Evolutionary conservation across 768 basidiomycete genomes (phyloP), one percentile per base, ranked within the genome.

Genomic region (Russula sp.): DNA sequence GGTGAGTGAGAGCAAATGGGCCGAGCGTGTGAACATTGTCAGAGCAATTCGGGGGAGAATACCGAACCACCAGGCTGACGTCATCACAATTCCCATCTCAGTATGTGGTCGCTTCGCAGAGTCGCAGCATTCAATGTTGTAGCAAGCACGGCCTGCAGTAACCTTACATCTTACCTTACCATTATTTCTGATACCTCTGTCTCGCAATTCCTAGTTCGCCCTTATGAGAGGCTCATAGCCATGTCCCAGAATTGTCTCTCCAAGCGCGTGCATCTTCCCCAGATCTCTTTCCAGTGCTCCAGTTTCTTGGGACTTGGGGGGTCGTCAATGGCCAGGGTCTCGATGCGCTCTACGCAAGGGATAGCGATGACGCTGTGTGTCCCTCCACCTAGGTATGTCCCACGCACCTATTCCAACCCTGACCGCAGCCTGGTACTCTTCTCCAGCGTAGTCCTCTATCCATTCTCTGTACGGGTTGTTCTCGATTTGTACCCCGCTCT

Each of bases 161-260:
- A 29, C 25, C 25, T 29, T 29, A 29, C 25, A 29, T 29, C 25
- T 29, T 29, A 29, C 25, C 25, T 29, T 29, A 29, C 25, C 25
- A 29, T 46, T 22, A 46, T 22, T 13, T 41, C 39, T 4, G 8
- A 22, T 52, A 58, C 29, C 59, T 41, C 34, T 32, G 16, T 43
- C 39, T 57, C 18, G 18, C 43, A 18, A 14, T 34, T 36, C 10
- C 7, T 7, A 16, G 29, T 52, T 52, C 34, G 53, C 47, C 34
- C 34, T 59, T 50, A 67, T n/a, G 65, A 66, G 11, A 56, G 29
- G 9, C 64, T n/a, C 64, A 67, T 66, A 5, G 82, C 82, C 77
- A 83, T 83, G 49, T 95, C 89, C 94, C 94, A 98, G 70, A 96
- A 96, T 0, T 79, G 83, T 66, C 83, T 87, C 74, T 98, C 94